These are phyloP conservation scores for Panaeolus papilionaceus DNA, from an alignment of 768 basidiomycete genomes.

Conservation along the genomic window DNA sequence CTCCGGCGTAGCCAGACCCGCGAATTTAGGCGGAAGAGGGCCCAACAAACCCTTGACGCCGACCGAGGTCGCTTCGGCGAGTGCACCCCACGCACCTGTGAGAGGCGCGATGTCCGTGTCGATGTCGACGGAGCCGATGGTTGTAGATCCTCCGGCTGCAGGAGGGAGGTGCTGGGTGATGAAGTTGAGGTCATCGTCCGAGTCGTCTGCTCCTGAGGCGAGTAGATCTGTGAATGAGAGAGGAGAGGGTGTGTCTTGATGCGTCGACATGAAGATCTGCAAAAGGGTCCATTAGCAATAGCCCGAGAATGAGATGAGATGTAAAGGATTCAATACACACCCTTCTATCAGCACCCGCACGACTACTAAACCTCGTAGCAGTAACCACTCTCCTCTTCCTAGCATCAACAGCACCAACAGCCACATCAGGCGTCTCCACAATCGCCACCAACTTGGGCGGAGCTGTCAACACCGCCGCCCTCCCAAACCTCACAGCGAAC, in stretches of 20 bases:
- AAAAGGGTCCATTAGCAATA: neutral
- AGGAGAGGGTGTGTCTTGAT: slow-evolving; percentile 48
- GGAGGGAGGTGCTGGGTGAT: slow-evolving; percentile 30
- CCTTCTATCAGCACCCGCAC: slow-evolving; percentile 81
- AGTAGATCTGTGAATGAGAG: neutral
- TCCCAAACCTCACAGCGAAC: slow-evolving; percentile 62
- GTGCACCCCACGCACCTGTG: slow-evolving; percentile 76
- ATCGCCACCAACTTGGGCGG: slow-evolving; percentile 85
- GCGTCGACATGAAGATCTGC: slow-evolving; percentile 86
- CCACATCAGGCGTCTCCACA: slow-evolving; percentile 88
- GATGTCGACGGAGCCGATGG: slow-evolving; percentile 53
- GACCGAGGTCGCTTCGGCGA: slow-evolving; percentile 45
- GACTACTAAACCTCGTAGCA: slow-evolving; percentile 85
- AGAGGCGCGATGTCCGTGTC: slow-evolving; percentile 71
- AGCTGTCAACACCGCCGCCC: slow-evolving; percentile 79
- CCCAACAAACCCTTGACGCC: slow-evolving; percentile 67
- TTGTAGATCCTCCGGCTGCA: neutral
- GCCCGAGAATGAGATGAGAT: slow-evolving; percentile 10
- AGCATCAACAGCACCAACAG: slow-evolving; percentile 88
- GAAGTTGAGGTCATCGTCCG: slow-evolving; percentile 37
- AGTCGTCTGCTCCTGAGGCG: slow-evolving; percentile 22
- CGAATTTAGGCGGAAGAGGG: slow-evolving; percentile 68
- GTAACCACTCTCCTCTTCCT: slow-evolving; percentile 85
- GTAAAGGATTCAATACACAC: slow-evolving; percentile 47
- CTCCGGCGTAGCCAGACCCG: slow-evolving; percentile 83